Base-by-base conservation (phyloP, 1,284 basidiomycete species). In the Cutaneotrichosporon cyanovorans region DNA sequence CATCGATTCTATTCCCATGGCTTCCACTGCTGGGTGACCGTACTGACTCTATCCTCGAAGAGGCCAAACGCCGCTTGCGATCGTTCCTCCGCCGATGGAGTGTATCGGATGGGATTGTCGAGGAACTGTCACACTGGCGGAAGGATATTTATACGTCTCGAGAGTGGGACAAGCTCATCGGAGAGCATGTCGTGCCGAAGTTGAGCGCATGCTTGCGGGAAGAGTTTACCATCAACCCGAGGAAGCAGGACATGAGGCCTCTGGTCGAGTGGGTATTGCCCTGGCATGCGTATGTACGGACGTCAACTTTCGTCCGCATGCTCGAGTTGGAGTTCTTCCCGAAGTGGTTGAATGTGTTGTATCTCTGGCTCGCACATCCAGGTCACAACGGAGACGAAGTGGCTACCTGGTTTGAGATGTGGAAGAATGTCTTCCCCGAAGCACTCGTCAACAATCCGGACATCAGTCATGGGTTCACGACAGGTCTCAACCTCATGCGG, bases 1-100 rank as follows among this genome's bases (percentile, higher is more conserved):
- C 87, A 45, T 76, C 79, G 1, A 78, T 98, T 31, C 80, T 99
- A 0, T 95, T 98, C 69, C 95, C 95, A 3, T 99, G 95, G 95
- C 72, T 99, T 38, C 87, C 90, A 1, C 78, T 89, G 58, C 76
- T 96, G 5, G 89, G 86, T 1, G 71, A 85, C 18, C 75, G 88
- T 37, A 73, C 88, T 53, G 85, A 89, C 47, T 81, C 82, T 12
- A 73, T 96, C 7, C 70, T 98, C 9, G 83, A 81, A 14, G 89
- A 93, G 51, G 85, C 89, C 5, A 83, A 83, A 61, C 76, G 91
- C 53, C 87, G 92, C 62, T 75, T 98, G 43, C 84, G 87, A 65
- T 78, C 77, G 42, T 71, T 86, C 42, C 73, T 99, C 48, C 79
- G 88, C 45, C 71, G 73, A n/a, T 95, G 90, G 89, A 76, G 65